Evolutionary conservation across 169 alveolate species (phyloP), one percentile per base, ranked within the genome.

Genomic region (Babesia sp.): DNA sequence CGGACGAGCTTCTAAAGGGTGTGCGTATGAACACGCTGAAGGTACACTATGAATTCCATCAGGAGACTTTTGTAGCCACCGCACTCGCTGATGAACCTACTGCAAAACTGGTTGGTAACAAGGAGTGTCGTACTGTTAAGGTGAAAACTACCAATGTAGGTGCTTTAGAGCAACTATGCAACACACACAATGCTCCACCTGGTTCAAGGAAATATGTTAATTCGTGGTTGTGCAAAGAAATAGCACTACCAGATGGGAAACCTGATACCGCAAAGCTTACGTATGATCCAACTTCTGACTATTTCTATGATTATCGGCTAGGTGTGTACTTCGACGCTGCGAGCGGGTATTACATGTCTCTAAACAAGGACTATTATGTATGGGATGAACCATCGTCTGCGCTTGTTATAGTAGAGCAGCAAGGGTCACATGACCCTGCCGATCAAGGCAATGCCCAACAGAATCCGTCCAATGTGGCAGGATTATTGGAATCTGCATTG

Each of bases 291-390:
- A 58, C 11, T 2, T 39, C 89, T 6, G 85, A 72, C 36, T 72
- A 72, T 54, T 66, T 71, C 44, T 81, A 68, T 46, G 79, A 81
- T 39, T 72, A 54, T 31, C 55, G 37, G 18, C 73, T 81, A 24
- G 55, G 75, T 29, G 16, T 81, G 33, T 89, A 84, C 60, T 89
- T 82, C 71, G 93, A 89, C 56, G 83, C 87, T n/a, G 86, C 82
- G 6, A 89, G 83, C n/a, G 71, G 77, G 18, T 85, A 76, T 84
- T 89, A 85, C 72, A 76, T 89, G 78, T 82, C 91, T 5, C 73
- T 82, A n/a, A 29, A 86, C 11, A 86, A 84, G 34, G 86, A 82
- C 12, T 85, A 82, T 59, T 89, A 81, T 60, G 55, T 68, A 2
- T 89, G 91, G 90, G 84, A 89, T 64, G 90, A 61, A 0, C 51